Percentiles rank a stretch among this genome's conserved stretches.
Evolutionary conservation across 495 filamentous ascomycete genomes (phyloP).

Genomic region (Darksidea phi): DNA sequence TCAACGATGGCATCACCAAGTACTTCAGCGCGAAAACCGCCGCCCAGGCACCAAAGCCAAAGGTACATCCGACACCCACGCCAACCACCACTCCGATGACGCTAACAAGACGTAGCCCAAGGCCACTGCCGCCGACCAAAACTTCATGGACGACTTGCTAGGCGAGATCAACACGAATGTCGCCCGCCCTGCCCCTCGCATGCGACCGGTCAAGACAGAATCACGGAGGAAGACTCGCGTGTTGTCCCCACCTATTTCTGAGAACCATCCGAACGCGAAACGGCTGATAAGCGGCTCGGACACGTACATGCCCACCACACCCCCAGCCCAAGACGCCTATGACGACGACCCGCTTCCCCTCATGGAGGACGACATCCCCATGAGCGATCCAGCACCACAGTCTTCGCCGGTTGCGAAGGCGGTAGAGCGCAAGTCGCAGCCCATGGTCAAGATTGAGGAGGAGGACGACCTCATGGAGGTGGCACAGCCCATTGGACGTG

Average conservation of each 20-base stretch:
- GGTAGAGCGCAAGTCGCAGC: conserved; percentile 66
- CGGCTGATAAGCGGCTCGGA: conserved; percentile 49
- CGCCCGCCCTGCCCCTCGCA: conserved; percentile 54
- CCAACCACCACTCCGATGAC: not conserved
- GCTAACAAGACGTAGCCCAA: conserved; percentile 42
- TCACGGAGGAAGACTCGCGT: conserved; percentile 74
- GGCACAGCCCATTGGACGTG: conserved; percentile 64
- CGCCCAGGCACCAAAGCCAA: conserved; percentile 69
- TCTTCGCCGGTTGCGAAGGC: conserved; percentile 86
- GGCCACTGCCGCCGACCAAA: conserved; percentile 77
- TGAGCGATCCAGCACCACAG: conserved; percentile 75
- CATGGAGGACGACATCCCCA: conserved; percentile 65
- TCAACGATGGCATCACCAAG: conserved; percentile 86
- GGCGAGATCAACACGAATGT: conserved; percentile 86
- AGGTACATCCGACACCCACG: conserved; percentile 52
- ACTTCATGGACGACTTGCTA: conserved; percentile 79
- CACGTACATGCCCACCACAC: conserved; percentile 48
- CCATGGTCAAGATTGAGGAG: conserved; percentile 58
- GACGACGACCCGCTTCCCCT: conserved; percentile 51
- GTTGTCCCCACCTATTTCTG: conserved; percentile 68
- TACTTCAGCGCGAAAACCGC: conserved; percentile 80
- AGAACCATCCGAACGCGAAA: conserved; percentile 39
- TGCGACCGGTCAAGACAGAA: conserved; percentile 67
- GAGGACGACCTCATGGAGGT: conserved; percentile 87
- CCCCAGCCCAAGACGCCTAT: conserved; percentile 46